phyloP scores from a whole-genome alignment of 2,329 filamentous ascomycete species.

The Aotearoamyces nothofagi region DNA sequence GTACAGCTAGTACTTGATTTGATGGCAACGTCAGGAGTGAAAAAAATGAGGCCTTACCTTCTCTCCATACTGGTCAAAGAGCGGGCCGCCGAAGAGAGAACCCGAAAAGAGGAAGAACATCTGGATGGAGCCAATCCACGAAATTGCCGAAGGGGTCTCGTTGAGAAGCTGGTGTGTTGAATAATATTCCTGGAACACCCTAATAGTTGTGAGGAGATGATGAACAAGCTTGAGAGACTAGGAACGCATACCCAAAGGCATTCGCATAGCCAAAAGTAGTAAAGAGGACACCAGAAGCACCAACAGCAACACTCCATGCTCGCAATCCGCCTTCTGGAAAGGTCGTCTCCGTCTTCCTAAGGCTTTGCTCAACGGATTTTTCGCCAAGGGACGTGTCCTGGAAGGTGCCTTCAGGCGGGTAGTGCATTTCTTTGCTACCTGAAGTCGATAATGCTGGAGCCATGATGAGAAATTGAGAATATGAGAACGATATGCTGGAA shows the following conservation, averaged over 20 bases:
- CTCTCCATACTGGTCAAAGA: constrained; percentile 48
- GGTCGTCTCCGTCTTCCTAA: too few relatives aligned
- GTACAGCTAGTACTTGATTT: constrained; percentile 1
- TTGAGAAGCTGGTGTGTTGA: constrained; percentile 28
- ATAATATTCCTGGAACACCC: constrained; percentile 43
- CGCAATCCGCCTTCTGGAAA: constrained; percentile 53
- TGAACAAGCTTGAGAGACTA: too few relatives aligned
- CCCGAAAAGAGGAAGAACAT: constrained; percentile 32
- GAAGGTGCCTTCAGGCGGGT: too few relatives aligned
- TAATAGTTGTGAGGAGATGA: constrained; percentile 12
- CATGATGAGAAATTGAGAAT: too few relatives aligned
- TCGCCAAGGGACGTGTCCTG: too few relatives aligned
- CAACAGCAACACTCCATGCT: constrained; percentile 52
- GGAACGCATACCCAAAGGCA: too few relatives aligned
- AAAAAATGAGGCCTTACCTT: constrained; percentile 11
- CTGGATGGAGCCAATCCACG: constrained; percentile 44
- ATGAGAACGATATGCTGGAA: too few relatives aligned
- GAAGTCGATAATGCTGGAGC: too few relatives aligned
- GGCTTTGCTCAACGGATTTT: too few relatives aligned
- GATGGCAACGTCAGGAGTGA: constrained; percentile 4
- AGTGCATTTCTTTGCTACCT: too few relatives aligned
- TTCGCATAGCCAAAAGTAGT: constrained; percentile 49
- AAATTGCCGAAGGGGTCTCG: constrained; percentile 34
- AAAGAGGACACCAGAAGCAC: constrained; percentile 46
- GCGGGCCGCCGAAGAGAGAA: constrained; percentile 38